Percentiles rank a stretch among this genome's conserved stretches.
Conservation (phyloP, 441 rosid genomes). For the Mallotus repandus region DNA sequence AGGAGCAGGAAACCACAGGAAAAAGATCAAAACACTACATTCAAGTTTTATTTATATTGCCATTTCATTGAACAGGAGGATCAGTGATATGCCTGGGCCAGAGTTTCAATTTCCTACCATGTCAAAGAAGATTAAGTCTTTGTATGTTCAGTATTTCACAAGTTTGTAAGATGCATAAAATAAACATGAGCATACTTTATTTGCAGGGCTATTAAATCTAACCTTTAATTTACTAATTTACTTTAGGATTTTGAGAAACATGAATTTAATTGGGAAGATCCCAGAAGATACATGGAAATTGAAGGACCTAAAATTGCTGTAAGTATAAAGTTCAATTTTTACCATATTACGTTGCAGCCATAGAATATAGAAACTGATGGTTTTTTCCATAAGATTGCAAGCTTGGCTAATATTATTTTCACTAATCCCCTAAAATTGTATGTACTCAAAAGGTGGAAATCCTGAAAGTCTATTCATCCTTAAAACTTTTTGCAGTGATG, state of each 20-base stretch:
- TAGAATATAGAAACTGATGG: too few species aligned
- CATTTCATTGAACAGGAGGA: slow-evolving; percentile 12
- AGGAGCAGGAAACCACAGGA: background rate
- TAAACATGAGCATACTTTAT: background rate
- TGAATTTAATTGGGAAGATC: background rate
- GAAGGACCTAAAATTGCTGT: background rate
- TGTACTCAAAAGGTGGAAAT: background rate
- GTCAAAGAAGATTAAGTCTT: background rate
- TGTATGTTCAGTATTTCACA: background rate
- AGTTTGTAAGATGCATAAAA: background rate
- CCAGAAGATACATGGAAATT: background rate
- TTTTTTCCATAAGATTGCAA: too few species aligned
- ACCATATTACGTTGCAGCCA: too few species aligned
- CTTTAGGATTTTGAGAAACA: slow-evolving; percentile 1
- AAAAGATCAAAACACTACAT: too few species aligned
- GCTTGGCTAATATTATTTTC: background rate
- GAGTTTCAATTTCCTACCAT: background rate
- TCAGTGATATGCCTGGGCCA: slow-evolving; percentile 10
- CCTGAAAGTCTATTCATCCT: background rate
- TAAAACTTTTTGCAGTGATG: background rate
- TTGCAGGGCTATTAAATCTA: background rate
- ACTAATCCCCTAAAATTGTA: too few species aligned
- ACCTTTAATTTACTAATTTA: background rate
- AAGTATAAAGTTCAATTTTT: background rate
- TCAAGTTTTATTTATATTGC: too few species aligned